Evolutionary conservation across 2,329 filamentous ascomycete species (phyloP), one percentile per base, ranked within the genome.

Genomic region (Fusarium sp.): DNA sequence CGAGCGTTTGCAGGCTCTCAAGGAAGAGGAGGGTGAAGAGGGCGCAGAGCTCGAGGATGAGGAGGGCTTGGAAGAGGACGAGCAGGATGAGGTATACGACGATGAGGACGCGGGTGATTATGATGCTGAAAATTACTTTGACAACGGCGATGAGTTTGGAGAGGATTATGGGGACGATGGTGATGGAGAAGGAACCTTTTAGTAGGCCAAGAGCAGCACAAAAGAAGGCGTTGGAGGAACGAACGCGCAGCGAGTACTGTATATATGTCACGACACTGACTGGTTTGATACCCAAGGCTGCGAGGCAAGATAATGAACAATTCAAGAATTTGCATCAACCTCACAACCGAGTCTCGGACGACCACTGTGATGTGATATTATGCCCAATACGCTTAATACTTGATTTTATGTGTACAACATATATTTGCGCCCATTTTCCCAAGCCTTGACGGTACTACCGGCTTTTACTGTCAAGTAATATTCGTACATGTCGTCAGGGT

Each of bases 101-200:
- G 84, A 87, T 51, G 83, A 86, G 54, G 82, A 84, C 44, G 84
- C 82, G 2, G 84, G 84, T 8, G 84, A 87, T 57, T 87, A 87
- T 68, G 81, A 87, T 39, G 84, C 84, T 3, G 84, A 87, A 66
- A 78, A 79, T 9, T 86, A 86, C 73, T 87, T 87, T 69, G 84
- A 86, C 57, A 82, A 80, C 21, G 83, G 82, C 11, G 82, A 84
- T 58, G 82, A 85, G 21, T 79, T 83, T 48, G 79, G 80, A 32
- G 80, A 82, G 19, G 82, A 83, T 42, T 80, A 80, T 43, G 82
- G 78, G 4, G 80, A 80, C 9, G 80, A 80, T 8, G 83, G 83
- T 21, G 84, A 83, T 31, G 82, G 76, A 36, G 78, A 79, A 61
- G 75, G 74, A 8, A 78, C 76, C 4, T 78, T 75, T 42, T 77